Evolutionary conservation across 2,329 filamentous ascomycete species (phyloP), one percentile per base, ranked within the genome.

Genomic region (Boeremia exigua): DNA sequence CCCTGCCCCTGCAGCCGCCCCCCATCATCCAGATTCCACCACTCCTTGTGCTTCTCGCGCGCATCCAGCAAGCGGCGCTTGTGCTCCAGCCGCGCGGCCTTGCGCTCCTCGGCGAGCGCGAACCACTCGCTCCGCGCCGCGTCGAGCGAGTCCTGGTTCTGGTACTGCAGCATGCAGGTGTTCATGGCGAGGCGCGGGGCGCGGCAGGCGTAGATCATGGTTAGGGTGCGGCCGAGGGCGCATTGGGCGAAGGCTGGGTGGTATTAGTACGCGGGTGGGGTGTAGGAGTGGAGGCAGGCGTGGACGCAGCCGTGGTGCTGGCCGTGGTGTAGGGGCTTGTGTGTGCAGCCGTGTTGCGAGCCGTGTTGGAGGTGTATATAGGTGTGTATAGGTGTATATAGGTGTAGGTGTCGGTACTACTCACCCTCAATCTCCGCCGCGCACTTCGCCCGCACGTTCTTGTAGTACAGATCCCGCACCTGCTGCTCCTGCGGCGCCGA

Each of bases 41-140:
- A 83, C 63, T 82, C 80, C 61, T 76, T 74, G 65, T 82, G 80
- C 59, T 78, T 76, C 66, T 76, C 74, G 57, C 69, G 62, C 61
- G 79, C 79, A 56, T 81, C 79, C 61, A 82, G 81, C 73, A 68
- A 30, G 68, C 76, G 75, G 56, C 70, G 59, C 67, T 78, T 76
- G 59, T 79, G 78, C 59, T 83, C 81, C 75, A 92, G 88, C 33
- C 87, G 80, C 75, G 89, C 86, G 54, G 79, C 80, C 66, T 87
- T 84, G 52, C 93, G 83, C 78, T 92, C 86, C 66, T 91, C 81
- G 47, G 91, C 84, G 61, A 85, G 83, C 47, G 87, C 86, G 75
- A 98, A 98, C 95, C 95, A 99, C 74, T 98, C 92, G 76, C 92
- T 90, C 48, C 95, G 83, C 61, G 95, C 95, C 23, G 86, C 87